Conservation (phyloP, 2,329 filamentous ascomycete genomes). For the Teratosphaeria pseudoeucalypti region DNA sequence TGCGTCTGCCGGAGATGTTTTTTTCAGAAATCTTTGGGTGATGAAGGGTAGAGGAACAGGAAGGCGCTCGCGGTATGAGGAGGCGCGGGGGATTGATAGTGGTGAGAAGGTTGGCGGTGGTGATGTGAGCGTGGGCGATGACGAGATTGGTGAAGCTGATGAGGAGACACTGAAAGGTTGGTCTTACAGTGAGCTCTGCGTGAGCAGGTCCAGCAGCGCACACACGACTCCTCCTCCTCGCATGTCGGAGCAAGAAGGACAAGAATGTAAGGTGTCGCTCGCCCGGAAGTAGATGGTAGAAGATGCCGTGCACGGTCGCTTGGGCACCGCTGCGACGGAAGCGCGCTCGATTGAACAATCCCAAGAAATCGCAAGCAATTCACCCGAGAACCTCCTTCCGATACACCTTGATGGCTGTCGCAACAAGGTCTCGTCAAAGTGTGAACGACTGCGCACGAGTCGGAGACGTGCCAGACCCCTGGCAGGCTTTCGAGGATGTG, state of each 20-base stretch:
- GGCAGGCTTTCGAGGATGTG: background rate
- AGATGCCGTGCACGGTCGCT: background rate
- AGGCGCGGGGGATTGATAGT: background rate
- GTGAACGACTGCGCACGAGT: background rate
- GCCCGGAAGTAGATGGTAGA: background rate
- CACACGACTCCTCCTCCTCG: background rate
- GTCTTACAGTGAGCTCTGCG: slow-evolving; percentile 1
- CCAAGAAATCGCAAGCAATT: background rate
- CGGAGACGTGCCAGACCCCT: background rate
- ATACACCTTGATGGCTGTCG: background rate
- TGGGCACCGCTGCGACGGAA: background rate
- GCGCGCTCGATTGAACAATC: background rate
- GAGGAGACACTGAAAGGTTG: background rate
- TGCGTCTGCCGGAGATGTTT: background rate
- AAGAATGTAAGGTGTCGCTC: background rate
- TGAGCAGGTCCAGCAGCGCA: background rate
- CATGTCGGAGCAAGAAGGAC: background rate
- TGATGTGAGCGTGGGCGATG: background rate
- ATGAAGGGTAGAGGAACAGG: background rate
- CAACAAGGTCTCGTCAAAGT: background rate
- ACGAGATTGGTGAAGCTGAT: background rate
- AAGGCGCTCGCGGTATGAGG: background rate
- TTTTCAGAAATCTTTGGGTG: background rate
- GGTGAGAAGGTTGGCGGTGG: background rate
- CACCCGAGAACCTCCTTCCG: background rate